Conservation (phyloP, 495 filamentous ascomycete genomes). For the Baudoinia panamericana region DNA sequence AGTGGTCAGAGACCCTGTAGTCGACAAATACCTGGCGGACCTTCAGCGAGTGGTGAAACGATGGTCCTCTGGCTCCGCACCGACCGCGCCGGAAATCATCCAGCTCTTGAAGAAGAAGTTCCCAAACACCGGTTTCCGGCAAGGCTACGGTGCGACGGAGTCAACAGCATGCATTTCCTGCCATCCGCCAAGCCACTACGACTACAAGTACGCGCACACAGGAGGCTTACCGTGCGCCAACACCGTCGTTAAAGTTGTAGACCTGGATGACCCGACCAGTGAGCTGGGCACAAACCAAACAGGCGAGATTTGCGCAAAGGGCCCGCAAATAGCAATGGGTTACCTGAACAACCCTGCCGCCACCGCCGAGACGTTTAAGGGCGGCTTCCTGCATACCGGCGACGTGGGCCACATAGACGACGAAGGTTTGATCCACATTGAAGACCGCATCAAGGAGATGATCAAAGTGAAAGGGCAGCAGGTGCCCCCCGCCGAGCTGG, state of each 20-base stretch:
- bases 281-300: slow-evolving; percentile 10
- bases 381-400: slow-evolving; percentile 22
- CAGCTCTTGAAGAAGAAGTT: slow-evolving; percentile 43
- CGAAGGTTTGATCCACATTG: slow-evolving; percentile 22
- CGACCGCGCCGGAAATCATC: slow-evolving; percentile 48
- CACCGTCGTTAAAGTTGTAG: slow-evolving; percentile 37
- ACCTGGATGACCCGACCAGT: slow-evolving; percentile 10
- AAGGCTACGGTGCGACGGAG: slow-evolving; percentile 58
- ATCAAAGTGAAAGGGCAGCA: slow-evolving; percentile 23
- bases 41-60: slow-evolving; percentile 31
- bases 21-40: slow-evolving; percentile 43
- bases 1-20: slow-evolving; percentile 46
- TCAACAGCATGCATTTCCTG: slow-evolving; percentile 49
- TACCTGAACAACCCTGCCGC: slow-evolving; percentile 27
- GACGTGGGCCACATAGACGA: slow-evolving; percentile 32
- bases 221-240: slow-evolving; percentile 45
- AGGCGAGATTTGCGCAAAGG: slow-evolving; percentile 35
- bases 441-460: slow-evolving; percentile 25
- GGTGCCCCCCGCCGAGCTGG: slow-evolving; percentile 51
- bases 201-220: slow-evolving; percentile 43
- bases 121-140: slow-evolving; percentile 48
- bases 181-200: slow-evolving; percentile 40
- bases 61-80: slow-evolving; percentile 50
- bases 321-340: slow-evolving; percentile 31
- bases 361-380: slow-evolving; percentile 22